Percentiles rank a stretch among this genome's conserved stretches.
These are phyloP conservation scores for Claviceps cyperi DNA, from an alignment of 2,329 filamentous ascomycete species.

Conservation along the genomic window DNA sequence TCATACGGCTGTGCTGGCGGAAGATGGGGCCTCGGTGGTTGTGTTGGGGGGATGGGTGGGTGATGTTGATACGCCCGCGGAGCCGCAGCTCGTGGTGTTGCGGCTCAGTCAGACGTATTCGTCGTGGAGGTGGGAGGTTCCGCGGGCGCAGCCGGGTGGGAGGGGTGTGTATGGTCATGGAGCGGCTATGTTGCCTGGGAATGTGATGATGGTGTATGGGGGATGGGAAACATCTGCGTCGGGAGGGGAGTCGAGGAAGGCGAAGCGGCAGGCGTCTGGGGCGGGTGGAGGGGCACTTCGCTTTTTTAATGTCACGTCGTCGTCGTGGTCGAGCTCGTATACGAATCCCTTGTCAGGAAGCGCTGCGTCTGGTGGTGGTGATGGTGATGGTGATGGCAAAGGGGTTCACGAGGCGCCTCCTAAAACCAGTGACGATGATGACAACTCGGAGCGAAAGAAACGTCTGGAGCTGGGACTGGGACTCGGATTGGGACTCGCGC, in stretches of 20 bases:
- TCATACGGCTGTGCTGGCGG: conserved; percentile 68
- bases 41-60: conserved; percentile 90
- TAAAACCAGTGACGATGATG: too few relatives aligned
- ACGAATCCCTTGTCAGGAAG: conserved; percentile 24
- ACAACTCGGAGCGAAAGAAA: not conserved
- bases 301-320: conserved; percentile 45
- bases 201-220: conserved; percentile 54
- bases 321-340: conserved; percentile 37
- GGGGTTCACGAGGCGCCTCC: not conserved
- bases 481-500: conserved; percentile 44
- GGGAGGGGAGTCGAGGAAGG: conserved; percentile 8
- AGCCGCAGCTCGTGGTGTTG: conserved; percentile 68
- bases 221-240: conserved; percentile 36
- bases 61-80: conserved; percentile 57
- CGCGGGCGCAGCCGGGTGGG: conserved; percentile 30
- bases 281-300: conserved; percentile 12
- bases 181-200: conserved; percentile 47
- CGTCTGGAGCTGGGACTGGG: conserved; percentile 38
- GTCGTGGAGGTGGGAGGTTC: conserved; percentile 58
- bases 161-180: conserved; percentile 47
- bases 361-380: not conserved
- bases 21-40: conserved; percentile 64
- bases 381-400: not conserved
- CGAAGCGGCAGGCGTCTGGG: conserved; percentile 19
- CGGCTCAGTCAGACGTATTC: conserved; percentile 63